Conservation (phyloP, 768 basidiomycete genomes). For the Kwoniella sp. region DNA sequence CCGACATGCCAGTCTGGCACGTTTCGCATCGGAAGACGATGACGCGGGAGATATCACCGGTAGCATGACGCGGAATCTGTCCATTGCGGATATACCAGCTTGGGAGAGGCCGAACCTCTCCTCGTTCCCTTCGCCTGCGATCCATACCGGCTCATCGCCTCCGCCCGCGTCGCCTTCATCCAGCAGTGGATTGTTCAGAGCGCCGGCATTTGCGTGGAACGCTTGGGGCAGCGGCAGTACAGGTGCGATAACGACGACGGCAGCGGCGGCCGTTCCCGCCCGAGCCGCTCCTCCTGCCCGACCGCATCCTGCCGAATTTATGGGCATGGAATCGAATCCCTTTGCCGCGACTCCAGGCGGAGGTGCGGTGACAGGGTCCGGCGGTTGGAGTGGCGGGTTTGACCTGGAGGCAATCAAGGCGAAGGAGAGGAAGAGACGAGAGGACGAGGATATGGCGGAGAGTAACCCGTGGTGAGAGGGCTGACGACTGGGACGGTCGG, state of each 20-base stretch:
- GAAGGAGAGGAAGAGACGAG: background rate
- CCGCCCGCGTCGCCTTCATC: conserved; percentile 1
- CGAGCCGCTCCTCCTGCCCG: conserved; percentile 41
- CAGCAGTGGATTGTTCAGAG: conserved; percentile 2
- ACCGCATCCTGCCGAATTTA: conserved; percentile 40
- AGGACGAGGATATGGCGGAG: background rate
- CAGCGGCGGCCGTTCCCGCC: too few relatives aligned
- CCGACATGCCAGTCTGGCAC: background rate
- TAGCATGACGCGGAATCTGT: background rate
- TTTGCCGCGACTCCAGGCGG: conserved; percentile 6
- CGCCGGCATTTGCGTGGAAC: conserved; percentile 12
- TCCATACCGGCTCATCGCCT: background rate
- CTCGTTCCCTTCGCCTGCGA: background rate
- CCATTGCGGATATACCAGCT: conserved; percentile 9
- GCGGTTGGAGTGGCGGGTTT: background rate
- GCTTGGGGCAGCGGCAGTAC: conserved; percentile 6
- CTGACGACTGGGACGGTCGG: too few relatives aligned
- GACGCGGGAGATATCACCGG: conserved; percentile 27
- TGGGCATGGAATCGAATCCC: conserved; percentile 29
- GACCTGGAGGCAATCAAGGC: background rate
- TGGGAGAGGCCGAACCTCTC: conserved; percentile 22
- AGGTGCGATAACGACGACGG: too few relatives aligned
- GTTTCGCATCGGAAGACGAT: conserved; percentile 14
- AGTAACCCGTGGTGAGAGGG: background rate
- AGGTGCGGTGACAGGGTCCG: background rate